These are phyloP conservation scores for Volutella citrinella DNA, from an alignment of 2,329 filamentous ascomycete genomes.

Conservation along the genomic window DNA sequence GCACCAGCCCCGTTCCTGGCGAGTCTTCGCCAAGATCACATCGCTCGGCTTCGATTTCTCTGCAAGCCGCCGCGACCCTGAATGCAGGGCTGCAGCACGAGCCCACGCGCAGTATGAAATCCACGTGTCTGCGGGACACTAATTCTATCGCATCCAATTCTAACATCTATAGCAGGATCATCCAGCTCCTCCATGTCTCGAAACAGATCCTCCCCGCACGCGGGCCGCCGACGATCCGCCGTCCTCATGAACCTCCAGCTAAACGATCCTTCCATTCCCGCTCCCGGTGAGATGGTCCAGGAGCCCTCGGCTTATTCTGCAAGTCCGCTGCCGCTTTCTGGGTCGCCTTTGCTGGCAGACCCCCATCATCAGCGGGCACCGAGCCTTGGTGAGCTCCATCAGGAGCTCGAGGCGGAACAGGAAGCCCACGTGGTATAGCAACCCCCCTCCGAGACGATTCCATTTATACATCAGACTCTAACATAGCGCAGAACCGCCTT, in stretches of 20 bases:
- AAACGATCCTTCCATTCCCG: conserved; percentile 66
- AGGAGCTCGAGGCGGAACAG: conserved; percentile 76
- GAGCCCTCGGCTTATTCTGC: conserved; percentile 29
- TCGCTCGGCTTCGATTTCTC: conserved; percentile 64
- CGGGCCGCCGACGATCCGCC: conserved; percentile 61
- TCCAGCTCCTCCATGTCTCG: conserved; percentile 51
- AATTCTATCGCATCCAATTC: no score
- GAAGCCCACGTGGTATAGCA: conserved; percentile 75
- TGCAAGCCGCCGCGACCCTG: conserved; percentile 74
- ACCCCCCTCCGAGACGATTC: no score
- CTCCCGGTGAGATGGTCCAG: conserved; percentile 66
- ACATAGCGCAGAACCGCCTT: conserved; percentile 60
- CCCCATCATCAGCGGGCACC: conserved; percentile 65
- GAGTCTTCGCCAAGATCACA: conserved; percentile 60
- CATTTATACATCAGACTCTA: no score
- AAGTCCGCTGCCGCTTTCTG: conserved; percentile 46
- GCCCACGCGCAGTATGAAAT: conserved; percentile 51
- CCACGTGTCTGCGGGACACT: no score
- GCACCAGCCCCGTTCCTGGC: conserved; percentile 21
- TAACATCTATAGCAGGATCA: conserved; percentile 36
- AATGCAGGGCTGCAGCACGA: conserved; percentile 73
- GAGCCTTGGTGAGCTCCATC: conserved; percentile 73
- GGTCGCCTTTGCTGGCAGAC: conserved; percentile 48
- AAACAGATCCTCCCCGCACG: conserved; percentile 42
- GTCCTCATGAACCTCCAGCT: conserved; percentile 71